Evolutionary conservation across 148 eudicot species (phyloP), one percentile per base, ranked within the genome.

Genomic region (Talinum fruticosum): DNA sequence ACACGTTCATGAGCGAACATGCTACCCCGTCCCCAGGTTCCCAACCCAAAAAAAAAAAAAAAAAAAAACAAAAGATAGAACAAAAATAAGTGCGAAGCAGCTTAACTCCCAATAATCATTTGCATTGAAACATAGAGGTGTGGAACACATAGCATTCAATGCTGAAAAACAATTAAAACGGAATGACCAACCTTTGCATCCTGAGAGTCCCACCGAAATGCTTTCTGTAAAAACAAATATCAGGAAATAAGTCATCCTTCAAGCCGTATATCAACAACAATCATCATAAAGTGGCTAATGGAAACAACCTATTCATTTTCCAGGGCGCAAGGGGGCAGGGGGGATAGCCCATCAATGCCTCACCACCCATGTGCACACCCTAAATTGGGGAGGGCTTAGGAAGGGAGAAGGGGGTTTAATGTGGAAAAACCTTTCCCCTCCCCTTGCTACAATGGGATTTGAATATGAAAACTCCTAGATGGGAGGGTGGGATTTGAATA

Each of bases 161-260:
- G 36, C 24, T 64, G 1, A 51, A 1, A 21, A 32, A 73, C 19
- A 69, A 61, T 35, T 44, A 37, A 47, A 45, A 26, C 10, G 6
- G 14, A 34, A 54, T 36, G 21, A 88, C 90, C 23, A 78, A 95
- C 97, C 93, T 95, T 86, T 24, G 89, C 77, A 65, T 90, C 88
- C 73, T 78, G 79, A 14, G 89, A 86, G 38, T 91, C 97, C 90
- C 88, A 87, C 77, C 75, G 83, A 59, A 95, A 88, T 81, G 94
- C 82, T 90, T 93, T 95, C 99, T 95, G 97, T 87, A 86, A 72
- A 87, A 75, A 34, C 19, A 72, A 79, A 77, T 23, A 69, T 23
- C 0, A 2, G 47, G 44, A 61, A 28, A 35, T 32, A 76, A 26
- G 45, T 47, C 26, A 71, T 30, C 36, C 36, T 35, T 35, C 71